Base-by-base conservation (phyloP, 805 yeast species). In the Ogataea ganodermae region DNA sequence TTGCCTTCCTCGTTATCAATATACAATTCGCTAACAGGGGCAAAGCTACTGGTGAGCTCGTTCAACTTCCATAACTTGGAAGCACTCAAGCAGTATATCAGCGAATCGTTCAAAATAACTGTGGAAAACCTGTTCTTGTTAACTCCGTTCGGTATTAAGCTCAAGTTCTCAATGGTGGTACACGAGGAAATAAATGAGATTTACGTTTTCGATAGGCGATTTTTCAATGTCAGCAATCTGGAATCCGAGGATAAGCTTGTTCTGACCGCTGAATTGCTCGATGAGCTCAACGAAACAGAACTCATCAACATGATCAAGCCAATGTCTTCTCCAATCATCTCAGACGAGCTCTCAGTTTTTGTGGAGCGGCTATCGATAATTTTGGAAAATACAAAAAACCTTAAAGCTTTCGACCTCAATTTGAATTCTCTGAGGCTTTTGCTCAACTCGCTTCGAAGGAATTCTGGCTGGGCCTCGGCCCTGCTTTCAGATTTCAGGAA, bases 111-210 rank as follows among this genome's bases (percentile, higher is more conserved):
- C 62, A 56, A 57, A 35, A 75, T 79, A 1, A 72, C 77, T 0
- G 28, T 54, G 0, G 69, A 64, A 21, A 72, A 74, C 43, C 55
- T 75, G 35, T 72, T 85, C 53, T 66, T 86, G 12, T 64, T 86
- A 31, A 75, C 89, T 2, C 80, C 89, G 1, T 82, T 77, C 61
- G 91, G 91, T 0, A 73, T 79, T 38, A 80, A 78, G 56, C 68
- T 86, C 52, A 81, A 78, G 61, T 76, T 70, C 60, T 73, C 71
- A 58, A 73, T 72, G 73, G 70, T 73, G 37, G 69, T 66, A 4
- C 67, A 64, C 48, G 70, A 78, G 53, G 83, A 79, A 49, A 62
- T 76, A 24, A 70, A 68, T 44, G 86, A 82, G 49, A 69, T 84
- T 3, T 84, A 76, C 61, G 81, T 79, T 1, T 85, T 74, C 63